phyloP scores from a whole-genome alignment of 1,139 yeast species.

The Protomyces arabidopsidicola region DNA sequence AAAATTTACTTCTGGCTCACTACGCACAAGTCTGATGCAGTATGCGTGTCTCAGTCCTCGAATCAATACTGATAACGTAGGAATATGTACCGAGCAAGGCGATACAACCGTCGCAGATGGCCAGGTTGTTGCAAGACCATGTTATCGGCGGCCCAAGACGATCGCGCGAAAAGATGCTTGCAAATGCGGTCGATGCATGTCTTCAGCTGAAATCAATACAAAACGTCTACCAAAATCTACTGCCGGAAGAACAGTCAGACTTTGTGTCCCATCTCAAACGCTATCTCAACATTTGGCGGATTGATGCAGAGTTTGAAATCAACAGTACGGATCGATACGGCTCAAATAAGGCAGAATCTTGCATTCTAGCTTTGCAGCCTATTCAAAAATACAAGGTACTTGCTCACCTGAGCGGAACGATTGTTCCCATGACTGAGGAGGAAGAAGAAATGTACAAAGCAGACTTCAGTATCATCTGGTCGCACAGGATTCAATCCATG shows the following conservation, averaged over 20 bases:
- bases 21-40: slow-evolving; percentile 32
- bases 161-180: slow-evolving; percentile 14
- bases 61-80: background rate
- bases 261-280: slow-evolving; percentile 43
- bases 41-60: background rate
- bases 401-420: slow-evolving; percentile 42
- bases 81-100: slow-evolving; percentile 11
- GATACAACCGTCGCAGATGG: slow-evolving; percentile 17
- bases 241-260: slow-evolving; percentile 36
- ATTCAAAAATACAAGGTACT: slow-evolving; percentile 42
- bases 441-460: slow-evolving; percentile 39
- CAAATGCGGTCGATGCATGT: slow-evolving; percentile 38
- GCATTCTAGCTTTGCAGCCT: slow-evolving; percentile 42
- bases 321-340: slow-evolving; percentile 46
- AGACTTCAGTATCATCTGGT: slow-evolving; percentile 46
- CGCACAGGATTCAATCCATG: slow-evolving; percentile 40
- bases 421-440: slow-evolving; percentile 39
- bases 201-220: slow-evolving; percentile 37
- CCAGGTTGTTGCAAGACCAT: slow-evolving; percentile 6
- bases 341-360: slow-evolving; percentile 41
- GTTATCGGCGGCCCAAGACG: slow-evolving; percentile 8
- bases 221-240: slow-evolving; percentile 37
- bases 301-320: slow-evolving; percentile 45
- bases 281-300: slow-evolving; percentile 42
- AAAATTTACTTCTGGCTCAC: slow-evolving; percentile 33